Base-by-base conservation (phyloP, 495 filamentous ascomycete genomes). In the Aspergillus taichungensis region DNA sequence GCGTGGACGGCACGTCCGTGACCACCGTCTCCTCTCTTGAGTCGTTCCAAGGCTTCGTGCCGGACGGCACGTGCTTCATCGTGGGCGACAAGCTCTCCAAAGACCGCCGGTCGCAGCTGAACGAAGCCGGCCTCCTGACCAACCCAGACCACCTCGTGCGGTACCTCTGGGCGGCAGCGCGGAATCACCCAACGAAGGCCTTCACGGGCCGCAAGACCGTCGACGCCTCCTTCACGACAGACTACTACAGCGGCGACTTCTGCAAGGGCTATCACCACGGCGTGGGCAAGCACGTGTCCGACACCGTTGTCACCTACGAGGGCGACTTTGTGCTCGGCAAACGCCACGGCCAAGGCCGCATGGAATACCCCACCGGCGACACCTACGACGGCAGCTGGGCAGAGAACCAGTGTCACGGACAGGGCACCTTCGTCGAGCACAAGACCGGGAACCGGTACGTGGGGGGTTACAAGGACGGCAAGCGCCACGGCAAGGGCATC, bases 371-470 rank as follows among this genome's bases (percentile, higher is more conserved):
- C 3, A 79, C 74, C 40, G 77, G 79, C 13, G 78, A 85, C 52
- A 75, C 66, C 8, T 84, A 85, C 57, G 71, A 74, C 7, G 81
- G 81, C 13, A 67, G 73, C 37, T 85, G 75, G 75, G 58, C 62
- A 10, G 64, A 72, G 37, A 72, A 76, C 53, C 64, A 75, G 32
- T 76, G 70, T 36, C 73, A 80, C 45, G 81, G 81, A 13, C 67
- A 77, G 36, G 81, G 81, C 37, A 74, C 68, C 8, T 77, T 75
- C 46, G 64, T 74, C 28, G 79, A 82, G 45, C 72, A 66, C 41
- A 65, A 67, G 39, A 82, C 78, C 0, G 78, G 78, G 31, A 83
- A 84, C 53, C 75, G 75, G 37, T 85, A 82, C 49, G 73, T 73
- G 4, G 81, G 80, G 10, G 78, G 76, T 13, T 85, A 77, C 67